Base-by-base conservation (phyloP, 306 rosid genomes). In the Corylus avellana region DNA sequence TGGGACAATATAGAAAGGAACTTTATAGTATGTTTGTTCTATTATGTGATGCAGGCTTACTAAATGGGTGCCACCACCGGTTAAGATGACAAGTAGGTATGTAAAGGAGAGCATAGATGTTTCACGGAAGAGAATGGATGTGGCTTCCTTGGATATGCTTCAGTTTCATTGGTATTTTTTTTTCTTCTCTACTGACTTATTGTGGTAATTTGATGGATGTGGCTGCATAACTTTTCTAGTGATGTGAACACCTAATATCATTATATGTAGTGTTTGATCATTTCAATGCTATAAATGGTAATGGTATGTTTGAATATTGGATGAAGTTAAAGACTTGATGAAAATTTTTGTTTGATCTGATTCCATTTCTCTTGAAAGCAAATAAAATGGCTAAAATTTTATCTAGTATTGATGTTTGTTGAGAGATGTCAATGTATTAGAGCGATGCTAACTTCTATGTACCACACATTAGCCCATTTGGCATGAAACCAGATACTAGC, bases 51-150 rank as follows among this genome's bases (percentile, higher is more conserved):
- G 88, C 91, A 95, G 98, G 75, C 98, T 95, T 73, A 95, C 98
- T 6, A 94, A 94, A 79, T 94, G 97, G 98, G 98, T 94, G 88
- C 98, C 97, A 1, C 95, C 97, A 4, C 97, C 98, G 18, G 97
- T 94, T 78, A 94, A 91, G 94, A 94, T 94, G 98, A 91, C 98
- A 29, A 85, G 94, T 75, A 89, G 88, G 84, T 91, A 54, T 77
- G 98, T 94, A 61, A 89, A 92, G 87, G 97, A 92, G 71, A 92
- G 89, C 83, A 91, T 92, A 22, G 83, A 94, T 81, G 80, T 91
- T 57, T 94, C 98, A 47, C 87, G 93, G 82, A 94, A 86, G 90
- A 94, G 98, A 87, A 94, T 94, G 98, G 98, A 92, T 69, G 97
- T 94, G 72, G 83, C 88, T 76, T 89, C 98, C 68, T 83, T 95